Evolutionary conservation across 2,329 filamentous ascomycete species (phyloP).

Genomic region (Penicillium sp.): DNA sequence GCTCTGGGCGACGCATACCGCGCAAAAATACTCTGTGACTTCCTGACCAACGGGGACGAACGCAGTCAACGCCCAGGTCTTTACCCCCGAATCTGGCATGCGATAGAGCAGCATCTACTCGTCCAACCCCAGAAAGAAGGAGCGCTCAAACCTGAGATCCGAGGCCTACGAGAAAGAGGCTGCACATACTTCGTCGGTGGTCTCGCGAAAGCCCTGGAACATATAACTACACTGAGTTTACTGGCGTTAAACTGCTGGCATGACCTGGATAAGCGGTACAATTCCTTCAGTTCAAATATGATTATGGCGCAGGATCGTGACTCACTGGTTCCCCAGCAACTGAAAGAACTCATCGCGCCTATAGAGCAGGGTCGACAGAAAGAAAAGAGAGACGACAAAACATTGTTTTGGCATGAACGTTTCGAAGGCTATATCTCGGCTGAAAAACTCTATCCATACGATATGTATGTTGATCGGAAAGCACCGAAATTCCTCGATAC

Average conservation of each 20-base stretch:
- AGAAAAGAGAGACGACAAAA: slow-evolving; percentile 1
- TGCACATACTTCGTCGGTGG: slow-evolving; percentile 32
- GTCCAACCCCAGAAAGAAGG: slow-evolving; percentile 10
- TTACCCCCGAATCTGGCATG: slow-evolving; percentile 32
- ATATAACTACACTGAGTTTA: slow-evolving; percentile 34
- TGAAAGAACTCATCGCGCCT: slow-evolving; percentile 9
- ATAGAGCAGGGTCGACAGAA: slow-evolving; percentile 1
- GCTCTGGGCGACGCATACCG: slow-evolving; percentile 41
- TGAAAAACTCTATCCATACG: slow-evolving; percentile 30
- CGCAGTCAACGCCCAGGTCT: slow-evolving; percentile 29
- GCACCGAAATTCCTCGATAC: slow-evolving; percentile 15
- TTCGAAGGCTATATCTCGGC: slow-evolving; percentile 21
- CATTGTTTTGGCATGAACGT: slow-evolving; percentile 28
- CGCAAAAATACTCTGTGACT: slow-evolving; percentile 35
- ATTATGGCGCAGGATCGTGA: slow-evolving; percentile 22
- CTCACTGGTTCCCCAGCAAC: slow-evolving; percentile 18
- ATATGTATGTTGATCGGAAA: slow-evolving; percentile 23
- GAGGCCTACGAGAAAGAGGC: slow-evolving; percentile 24
- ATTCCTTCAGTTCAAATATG: not conserved
- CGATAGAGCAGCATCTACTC: slow-evolving; percentile 35
- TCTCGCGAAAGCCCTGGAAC: slow-evolving; percentile 28
- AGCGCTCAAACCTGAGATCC: slow-evolving; percentile 13
- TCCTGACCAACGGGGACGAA: slow-evolving; percentile 21
- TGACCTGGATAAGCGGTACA: slow-evolving; percentile 22
- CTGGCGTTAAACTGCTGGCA: slow-evolving; percentile 32